These are phyloP conservation scores for Rosellinia necatrix DNA, from an alignment of 2,329 filamentous ascomycete species.

Conservation along the genomic window DNA sequence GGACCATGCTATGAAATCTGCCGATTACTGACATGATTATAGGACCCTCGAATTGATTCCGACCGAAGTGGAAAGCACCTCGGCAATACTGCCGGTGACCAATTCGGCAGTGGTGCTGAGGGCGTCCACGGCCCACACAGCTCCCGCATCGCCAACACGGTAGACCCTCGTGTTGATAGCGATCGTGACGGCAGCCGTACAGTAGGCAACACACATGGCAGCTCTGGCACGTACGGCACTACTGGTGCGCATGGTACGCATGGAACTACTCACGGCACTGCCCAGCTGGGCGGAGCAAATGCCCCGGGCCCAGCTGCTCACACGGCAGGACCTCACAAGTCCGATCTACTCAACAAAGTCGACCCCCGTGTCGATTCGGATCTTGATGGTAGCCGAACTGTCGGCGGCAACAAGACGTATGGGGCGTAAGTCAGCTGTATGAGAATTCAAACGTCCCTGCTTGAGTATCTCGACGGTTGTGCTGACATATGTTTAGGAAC, in stretches of 20 bases:
- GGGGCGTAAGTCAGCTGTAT: slow-evolving; percentile 48
- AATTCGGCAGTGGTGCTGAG: slow-evolving; percentile 39
- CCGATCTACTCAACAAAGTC: slow-evolving; percentile 57
- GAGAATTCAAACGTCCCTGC: not conserved
- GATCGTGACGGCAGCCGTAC: slow-evolving; percentile 49
- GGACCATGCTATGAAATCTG: not conserved
- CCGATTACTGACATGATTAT: not conserved
- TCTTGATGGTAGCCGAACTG: slow-evolving; percentile 58
- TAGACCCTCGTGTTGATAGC: slow-evolving; percentile 57
- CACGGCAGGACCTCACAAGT: slow-evolving; percentile 58
- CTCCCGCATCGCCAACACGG: slow-evolving; percentile 51
- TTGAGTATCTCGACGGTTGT: not conserved
- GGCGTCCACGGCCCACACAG: slow-evolving; percentile 49
- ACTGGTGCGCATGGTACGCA: slow-evolving; percentile 33
- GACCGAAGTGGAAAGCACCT: slow-evolving; percentile 45
- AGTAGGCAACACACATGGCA: slow-evolving; percentile 41
- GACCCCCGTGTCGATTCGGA: slow-evolving; percentile 62
- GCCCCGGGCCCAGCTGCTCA: slow-evolving; percentile 47
- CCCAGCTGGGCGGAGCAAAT: slow-evolving; percentile 34
- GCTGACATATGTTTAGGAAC: not conserved
- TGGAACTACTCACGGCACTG: slow-evolving; percentile 30
- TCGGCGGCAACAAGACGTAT: slow-evolving; percentile 57
- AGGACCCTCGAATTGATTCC: slow-evolving; percentile 59
- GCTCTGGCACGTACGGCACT: slow-evolving; percentile 36
- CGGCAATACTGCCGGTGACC: slow-evolving; percentile 38